Base-by-base conservation (phyloP, 2,329 filamentous ascomycete genomes). In the Myriosclerotinia curreyana region DNA sequence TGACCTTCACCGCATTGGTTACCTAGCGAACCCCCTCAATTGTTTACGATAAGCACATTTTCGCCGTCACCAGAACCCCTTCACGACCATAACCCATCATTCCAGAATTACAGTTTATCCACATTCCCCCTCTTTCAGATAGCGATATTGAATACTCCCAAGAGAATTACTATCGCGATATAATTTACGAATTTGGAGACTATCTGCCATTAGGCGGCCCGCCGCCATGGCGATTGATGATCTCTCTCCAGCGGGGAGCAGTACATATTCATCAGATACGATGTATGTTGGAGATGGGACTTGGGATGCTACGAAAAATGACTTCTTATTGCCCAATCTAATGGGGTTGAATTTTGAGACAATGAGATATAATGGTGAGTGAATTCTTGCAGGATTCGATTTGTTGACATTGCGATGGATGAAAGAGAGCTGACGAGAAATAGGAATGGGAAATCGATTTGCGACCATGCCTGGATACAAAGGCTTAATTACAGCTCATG, bases 391-490 rank as follows among this genome's bases (percentile, higher is more conserved):
- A 17, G 78, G n/a, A 52, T 12, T 38, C 25, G 31, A 59, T 58
- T 52, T 60, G 25, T 22, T 44, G 22, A 60, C 31, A 65, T 70
- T 67, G 71, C 55, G 17, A 51, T 28, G 40, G 22, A 64, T 46
- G 42, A 60, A n/a, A 49, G 6, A 25, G 31, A 38, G 53, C 61
- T 63, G 40, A 63, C 31, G 4, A 28, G 7, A 22, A 9, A 58
- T 42, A 72, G 89, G 90, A 75, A 93, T 94, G 90, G 89, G 86
- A 65, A 93, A 92, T 74, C 86, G 90, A 65, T 94, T 94, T 75
- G 81, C 84, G 59, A 84, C 83, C 14, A 76, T 92, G 67, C 74
- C 81, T 14, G 83, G 90, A 71, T 96, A 96, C 74, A 88, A 91
- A 72, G 78, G 76, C 36, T 80, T 94, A 53, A 83, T 96, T 63